Evolutionary conservation across 257 asterid genomes (phyloP), one percentile per base, ranked within the genome.

Genomic region (Capsicum chinense): DNA sequence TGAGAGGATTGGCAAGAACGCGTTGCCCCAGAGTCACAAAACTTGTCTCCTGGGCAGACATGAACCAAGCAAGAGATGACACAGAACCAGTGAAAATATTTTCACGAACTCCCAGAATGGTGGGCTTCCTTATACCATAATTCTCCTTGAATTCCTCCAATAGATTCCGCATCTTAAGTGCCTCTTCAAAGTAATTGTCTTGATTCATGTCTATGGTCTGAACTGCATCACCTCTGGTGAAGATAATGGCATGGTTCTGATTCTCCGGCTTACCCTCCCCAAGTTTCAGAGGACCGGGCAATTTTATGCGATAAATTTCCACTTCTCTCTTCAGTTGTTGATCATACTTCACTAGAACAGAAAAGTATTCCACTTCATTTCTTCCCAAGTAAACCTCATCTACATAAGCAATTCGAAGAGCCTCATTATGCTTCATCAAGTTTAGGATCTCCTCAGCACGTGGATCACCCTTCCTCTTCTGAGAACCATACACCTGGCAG

Each of bases 231-330:
- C 99, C 99, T 37, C 99, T 93, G 0, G 99, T 95, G 89, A 95
- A 95, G 85, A 95, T 95, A 70, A 94, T 88, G 56, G 99, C 99
- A 80, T 95, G 99, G 86, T 95, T 95, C 85, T 95, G 99, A 89
- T 95, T 95, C 90, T 95, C 99, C 14, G 99, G 99, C 87, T 95
- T 95, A 69, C 99, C 99, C 89, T 95, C 99, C 87, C 99, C 99
- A 74, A 95, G 94, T 86, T 95, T 95, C 92, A 95, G 74, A 15
- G 96, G 96, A 60, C 99, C 98, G 17, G 99, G 99, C 86, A 95
- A 88, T 87, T 90, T 94, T 57, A 94, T 88, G 58, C 98, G 98
- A 64, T 95, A 95, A 67, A 95, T 89, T 84, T 95, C 99, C 79
- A 93, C 98, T 89, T 95, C 99, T 84, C 42, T 83, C 89, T 88